These are phyloP conservation scores for Casuarina equisetifolia DNA, from an alignment of 306 rosid species.

Conservation along the genomic window DNA sequence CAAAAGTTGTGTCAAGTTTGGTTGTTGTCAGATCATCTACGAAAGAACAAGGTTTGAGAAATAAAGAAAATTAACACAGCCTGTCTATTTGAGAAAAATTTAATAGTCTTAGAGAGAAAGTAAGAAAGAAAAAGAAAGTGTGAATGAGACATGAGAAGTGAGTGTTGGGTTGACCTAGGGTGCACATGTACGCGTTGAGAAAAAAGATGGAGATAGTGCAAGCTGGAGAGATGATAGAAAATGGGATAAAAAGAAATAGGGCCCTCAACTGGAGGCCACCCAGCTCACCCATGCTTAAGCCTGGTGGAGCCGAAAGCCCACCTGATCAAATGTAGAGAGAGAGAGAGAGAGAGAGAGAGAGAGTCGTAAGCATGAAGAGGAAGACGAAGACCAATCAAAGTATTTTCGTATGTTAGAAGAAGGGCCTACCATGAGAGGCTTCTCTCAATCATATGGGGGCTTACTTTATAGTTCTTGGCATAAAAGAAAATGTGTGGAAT, in stretches of 20 bases:
- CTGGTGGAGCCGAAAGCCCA: slow-evolving; percentile 54
- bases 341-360: slow-evolving; percentile 23
- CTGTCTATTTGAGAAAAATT: slow-evolving; percentile 3
- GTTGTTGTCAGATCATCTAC: slow-evolving; percentile 25
- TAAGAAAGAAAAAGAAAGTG: neutral
- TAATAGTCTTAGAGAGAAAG: neutral
- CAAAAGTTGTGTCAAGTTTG: neutral
- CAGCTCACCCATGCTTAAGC: slow-evolving; percentile 44
- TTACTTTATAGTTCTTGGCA: slow-evolving; percentile 55
- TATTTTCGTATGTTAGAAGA: slow-evolving; percentile 38
- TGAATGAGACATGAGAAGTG: slow-evolving; percentile 40
- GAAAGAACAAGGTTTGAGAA: slow-evolving; percentile 10
- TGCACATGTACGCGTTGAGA: slow-evolving; percentile 9
- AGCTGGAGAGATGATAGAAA: slow-evolving; percentile 22
- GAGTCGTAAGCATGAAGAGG: slow-evolving; percentile 31
- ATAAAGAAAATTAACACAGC: slow-evolving; percentile 14
- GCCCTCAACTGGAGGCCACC: slow-evolving; percentile 34
- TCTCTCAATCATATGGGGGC: slow-evolving; percentile 64
- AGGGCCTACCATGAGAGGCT: slow-evolving; percentile 49
- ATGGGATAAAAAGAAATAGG: slow-evolving; percentile 35
- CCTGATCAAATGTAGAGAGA: slow-evolving; percentile 18
- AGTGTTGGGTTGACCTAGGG: slow-evolving; percentile 52
- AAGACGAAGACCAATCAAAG: slow-evolving; percentile 29
- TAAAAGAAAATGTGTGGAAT: slow-evolving; percentile 52
- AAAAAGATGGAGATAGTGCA: neutral